Evolutionary conservation across 2,329 filamentous ascomycete genomes (phyloP).

Genomic region (Scedosporium boydii): DNA sequence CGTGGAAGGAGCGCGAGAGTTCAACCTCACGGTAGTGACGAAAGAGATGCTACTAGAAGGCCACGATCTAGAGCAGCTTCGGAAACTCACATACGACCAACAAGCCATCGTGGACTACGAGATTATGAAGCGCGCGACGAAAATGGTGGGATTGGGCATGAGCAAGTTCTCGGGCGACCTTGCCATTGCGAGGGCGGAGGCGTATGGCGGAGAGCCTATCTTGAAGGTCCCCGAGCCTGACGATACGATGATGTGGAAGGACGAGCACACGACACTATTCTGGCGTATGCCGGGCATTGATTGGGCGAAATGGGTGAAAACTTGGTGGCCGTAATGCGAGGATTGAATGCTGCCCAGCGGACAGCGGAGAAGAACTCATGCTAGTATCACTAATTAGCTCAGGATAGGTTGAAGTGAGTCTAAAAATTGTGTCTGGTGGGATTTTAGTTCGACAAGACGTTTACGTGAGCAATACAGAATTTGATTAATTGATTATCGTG

Average conservation of each 20-base stretch:
- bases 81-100: constrained; percentile 35
- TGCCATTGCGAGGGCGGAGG: constrained; percentile 26
- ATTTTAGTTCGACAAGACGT: too few species aligned
- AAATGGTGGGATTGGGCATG: constrained; percentile 32
- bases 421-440: too few species aligned
- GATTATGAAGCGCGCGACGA: constrained; percentile 31
- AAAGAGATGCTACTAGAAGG: constrained; percentile 32
- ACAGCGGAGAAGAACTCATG: too few species aligned
- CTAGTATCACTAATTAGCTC: too few species aligned
- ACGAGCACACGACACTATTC: constrained; percentile 22
- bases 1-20: constrained; percentile 21
- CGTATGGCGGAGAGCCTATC: constrained; percentile 13
- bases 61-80: constrained; percentile 22
- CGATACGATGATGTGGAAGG: constrained; percentile 19
- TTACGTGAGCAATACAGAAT: too few species aligned
- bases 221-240: constrained; percentile 6
- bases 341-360: not conserved
- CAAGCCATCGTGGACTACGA: constrained; percentile 41
- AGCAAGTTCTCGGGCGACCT: constrained; percentile 38
- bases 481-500: too few species aligned
- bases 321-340: constrained; percentile 17
- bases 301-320: constrained; percentile 7
- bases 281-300: constrained; percentile 11
- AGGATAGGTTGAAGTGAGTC: too few species aligned
- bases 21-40: constrained; percentile 27